A percentile compares a stretch with the other conserved stretches of the same genome.
Evolutionary conservation across 225 moss, liverwort and hornwort species (phyloP).

Genomic region (Straminergon stramineum): DNA sequence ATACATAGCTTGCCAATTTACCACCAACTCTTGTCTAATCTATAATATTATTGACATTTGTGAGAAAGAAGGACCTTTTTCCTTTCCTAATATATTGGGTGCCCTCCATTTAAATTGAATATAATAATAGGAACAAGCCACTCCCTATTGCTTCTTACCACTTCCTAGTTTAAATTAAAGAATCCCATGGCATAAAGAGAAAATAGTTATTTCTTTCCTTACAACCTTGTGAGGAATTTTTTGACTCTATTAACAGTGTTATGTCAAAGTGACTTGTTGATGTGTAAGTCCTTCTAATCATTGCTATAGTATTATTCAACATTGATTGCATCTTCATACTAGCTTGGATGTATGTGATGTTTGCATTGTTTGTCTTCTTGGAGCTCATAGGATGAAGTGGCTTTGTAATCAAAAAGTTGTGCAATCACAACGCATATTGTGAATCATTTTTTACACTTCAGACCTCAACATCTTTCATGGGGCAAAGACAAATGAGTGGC

Average conservation of each 20-base stretch:
- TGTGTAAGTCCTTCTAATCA: fast-evolving
- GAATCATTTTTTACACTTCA: background rate
- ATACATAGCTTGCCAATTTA: background rate
- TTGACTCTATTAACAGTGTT: background rate
- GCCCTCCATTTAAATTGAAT: too few species aligned
- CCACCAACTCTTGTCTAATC: background rate
- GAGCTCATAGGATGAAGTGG: background rate
- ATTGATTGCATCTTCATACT: background rate
- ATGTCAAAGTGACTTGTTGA: background rate
- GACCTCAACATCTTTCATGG: fast-evolving
- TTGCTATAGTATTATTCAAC: background rate
- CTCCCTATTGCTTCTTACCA: too few species aligned
- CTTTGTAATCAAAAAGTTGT: background rate
- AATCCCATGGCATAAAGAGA: background rate
- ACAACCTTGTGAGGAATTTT: background rate
- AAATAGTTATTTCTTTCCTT: background rate
- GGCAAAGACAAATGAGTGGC: background rate
- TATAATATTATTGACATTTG: background rate
- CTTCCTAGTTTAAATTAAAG: background rate
- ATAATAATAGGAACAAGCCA: too few species aligned
- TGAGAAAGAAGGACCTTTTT: fast-evolving
- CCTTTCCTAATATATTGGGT: too few species aligned
- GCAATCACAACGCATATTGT: fast-evolving
- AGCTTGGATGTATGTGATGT: background rate
- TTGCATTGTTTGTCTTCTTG: background rate